Base-by-base conservation (phyloP, 2,329 filamentous ascomycete species). In the Fusarium robinianum region DNA sequence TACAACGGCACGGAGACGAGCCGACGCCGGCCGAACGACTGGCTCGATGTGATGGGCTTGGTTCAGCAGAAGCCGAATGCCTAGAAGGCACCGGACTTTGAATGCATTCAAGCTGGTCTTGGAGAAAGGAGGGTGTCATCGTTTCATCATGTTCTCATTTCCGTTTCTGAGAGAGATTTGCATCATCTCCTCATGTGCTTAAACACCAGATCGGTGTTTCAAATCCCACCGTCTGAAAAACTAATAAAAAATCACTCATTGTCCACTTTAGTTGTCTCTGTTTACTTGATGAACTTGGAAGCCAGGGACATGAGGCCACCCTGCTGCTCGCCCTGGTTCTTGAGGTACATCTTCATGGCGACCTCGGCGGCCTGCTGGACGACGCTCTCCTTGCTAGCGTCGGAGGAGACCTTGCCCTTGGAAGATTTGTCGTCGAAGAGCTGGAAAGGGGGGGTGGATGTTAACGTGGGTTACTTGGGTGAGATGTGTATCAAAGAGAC, bases 261-360 rank as follows among this genome's bases (percentile, higher is more conserved):
- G 14, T 19, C 8, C 16, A 7, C 12, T 17, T 6, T 7, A n/a
- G n/a, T 3, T 7, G 3, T n/a, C 3, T 19, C 18, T 27, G 26
- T 41, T 35, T 51, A 39, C 38, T 55, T 50, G 55, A 78, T 58
- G 46, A 76, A 78, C 67, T 78, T 76, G 57, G 68, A 67, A 5
- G 76, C 77, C 59, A 80, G 49, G 16, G 67, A 62, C 58, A 75
- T 46, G 38, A 80, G 60, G 5, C 75, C 65, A 16, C 68, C 74
- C 41, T 62, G 50, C 49, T 61, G 45, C 52, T 76, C 68, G 14
- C 78, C 78, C 65, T 90, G 78, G 58, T 79, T 83, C 80, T 95
- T 91, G 74, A 95, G 72, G 69, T 91, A 96, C 81, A 96, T 87
- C 79, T 95, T 90, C 60, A 96, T 69, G 3, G 90, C 91, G 79